A percentile compares a stretch with the other conserved stretches of the same genome.
Evolutionary conservation across 1,139 yeast genomes (phyloP).

Genomic region (Scheffersomyces insectosa): DNA sequence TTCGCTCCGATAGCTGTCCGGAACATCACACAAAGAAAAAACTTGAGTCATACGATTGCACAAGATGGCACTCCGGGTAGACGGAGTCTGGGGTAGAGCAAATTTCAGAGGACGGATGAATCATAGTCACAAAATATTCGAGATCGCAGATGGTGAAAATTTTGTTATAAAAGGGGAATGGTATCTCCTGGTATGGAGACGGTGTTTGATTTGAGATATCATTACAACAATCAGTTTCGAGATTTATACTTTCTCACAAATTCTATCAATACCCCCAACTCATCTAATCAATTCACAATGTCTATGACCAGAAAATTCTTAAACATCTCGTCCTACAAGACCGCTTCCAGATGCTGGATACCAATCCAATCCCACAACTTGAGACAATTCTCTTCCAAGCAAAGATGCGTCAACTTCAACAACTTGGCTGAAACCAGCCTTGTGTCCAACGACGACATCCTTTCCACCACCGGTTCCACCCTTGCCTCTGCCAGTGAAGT

Average conservation of each 20-base stretch:
- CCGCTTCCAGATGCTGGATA: conserved; percentile 50
- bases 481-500: conserved; percentile 13
- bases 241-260: background rate
- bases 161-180: no score
- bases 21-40: no score
- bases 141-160: no score
- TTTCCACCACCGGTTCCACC: conserved; percentile 15
- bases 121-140: background rate
- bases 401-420: conserved; percentile 40
- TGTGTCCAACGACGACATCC: conserved; percentile 40
- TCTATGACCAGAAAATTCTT: conserved; percentile 31
- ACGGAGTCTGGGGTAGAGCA: conserved; percentile 1
- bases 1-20: no score
- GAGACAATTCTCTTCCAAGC: conserved; percentile 38
- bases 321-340: conserved; percentile 38
- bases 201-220: no score
- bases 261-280: background rate
- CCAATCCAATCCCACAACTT: conserved; percentile 25
- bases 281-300: conserved; percentile 18
- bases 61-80: background rate
- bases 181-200: no score
- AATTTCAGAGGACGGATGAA: background rate
- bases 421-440: conserved; percentile 32
- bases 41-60: background rate
- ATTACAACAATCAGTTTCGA: no score